Percentiles rank a stretch among this genome's conserved stretches.
These are phyloP conservation scores for Eremothecium coryli DNA, from an alignment of 1,139 yeast species.

Conservation along the genomic window DNA sequence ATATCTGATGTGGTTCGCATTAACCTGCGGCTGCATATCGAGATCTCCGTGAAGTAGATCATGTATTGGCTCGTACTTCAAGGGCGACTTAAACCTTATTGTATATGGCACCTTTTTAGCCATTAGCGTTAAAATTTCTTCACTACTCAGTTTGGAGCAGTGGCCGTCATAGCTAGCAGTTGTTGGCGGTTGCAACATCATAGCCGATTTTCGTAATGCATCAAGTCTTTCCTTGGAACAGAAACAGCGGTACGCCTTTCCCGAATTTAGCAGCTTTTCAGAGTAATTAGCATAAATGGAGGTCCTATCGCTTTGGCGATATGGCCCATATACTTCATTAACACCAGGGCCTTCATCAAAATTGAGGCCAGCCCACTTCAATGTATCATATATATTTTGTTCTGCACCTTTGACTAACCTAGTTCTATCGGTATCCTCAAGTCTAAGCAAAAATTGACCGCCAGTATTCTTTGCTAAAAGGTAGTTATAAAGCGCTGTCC, in stretches of 20 bases:
- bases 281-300: constrained; percentile 55
- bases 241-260: constrained; percentile 76
- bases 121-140: constrained; percentile 34
- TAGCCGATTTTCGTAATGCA: constrained; percentile 61
- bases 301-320: constrained; percentile 73
- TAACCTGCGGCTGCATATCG: constrained; percentile 72
- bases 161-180: constrained; percentile 86
- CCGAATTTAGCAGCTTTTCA: constrained; percentile 46
- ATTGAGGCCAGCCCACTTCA: constrained; percentile 65
- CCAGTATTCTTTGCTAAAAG: constrained; percentile 68
- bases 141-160: constrained; percentile 42
- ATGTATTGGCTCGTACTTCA: constrained; percentile 49
- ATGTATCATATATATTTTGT: constrained; percentile 60
- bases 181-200: constrained; percentile 71
- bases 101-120: constrained; percentile 36
- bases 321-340: constrained; percentile 49
- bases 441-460: constrained; percentile 70
- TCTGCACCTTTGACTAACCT: constrained; percentile 79
- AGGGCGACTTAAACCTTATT: constrained; percentile 63
- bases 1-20: constrained; percentile 58
- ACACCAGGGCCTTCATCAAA: constrained; percentile 74
- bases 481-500: constrained; percentile 90
- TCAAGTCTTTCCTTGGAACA: constrained; percentile 77
- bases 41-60: constrained; percentile 74
- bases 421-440: constrained; percentile 87